phyloP scores from a whole-genome alignment of 345 rosid genomes.

The Eucalyptus erythrocorys region DNA sequence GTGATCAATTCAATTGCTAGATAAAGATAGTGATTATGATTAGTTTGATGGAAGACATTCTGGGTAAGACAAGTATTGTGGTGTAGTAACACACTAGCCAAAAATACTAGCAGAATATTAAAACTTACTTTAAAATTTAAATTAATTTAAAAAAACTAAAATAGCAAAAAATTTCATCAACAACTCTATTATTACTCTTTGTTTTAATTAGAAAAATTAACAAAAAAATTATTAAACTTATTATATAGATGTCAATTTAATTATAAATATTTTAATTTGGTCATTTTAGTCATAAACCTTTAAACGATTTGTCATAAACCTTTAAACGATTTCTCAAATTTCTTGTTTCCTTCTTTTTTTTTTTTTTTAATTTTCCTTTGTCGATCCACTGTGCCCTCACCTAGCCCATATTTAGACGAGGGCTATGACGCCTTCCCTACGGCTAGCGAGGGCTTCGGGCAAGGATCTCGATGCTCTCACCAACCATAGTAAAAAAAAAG shows the following conservation, averaged over 20 bases:
- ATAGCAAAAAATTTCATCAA: neutral
- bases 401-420: neutral
- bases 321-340: too few species aligned
- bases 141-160: neutral
- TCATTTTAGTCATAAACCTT: accelerated
- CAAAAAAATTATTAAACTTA: too few species aligned
- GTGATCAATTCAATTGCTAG: neutral
- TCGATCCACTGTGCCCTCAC: neutral
- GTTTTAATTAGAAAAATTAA: neutral
- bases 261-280: accelerated
- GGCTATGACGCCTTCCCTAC: neutral
- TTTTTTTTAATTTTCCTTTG: neutral
- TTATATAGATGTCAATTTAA: accelerated
- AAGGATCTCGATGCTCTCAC: neutral
- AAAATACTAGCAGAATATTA: neutral
- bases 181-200: neutral
- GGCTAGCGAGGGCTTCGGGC: accelerated
- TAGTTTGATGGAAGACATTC: neutral
- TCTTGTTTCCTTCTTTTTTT: too few species aligned
- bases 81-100: neutral
- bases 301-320: accelerated
- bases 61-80: neutral
- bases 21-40: neutral
- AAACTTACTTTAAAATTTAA: neutral
- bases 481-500: neutral